These are phyloP conservation scores for Grigorovia yakushimaensis DNA, from an alignment of 805 yeast genomes.

Conservation along the genomic window DNA sequence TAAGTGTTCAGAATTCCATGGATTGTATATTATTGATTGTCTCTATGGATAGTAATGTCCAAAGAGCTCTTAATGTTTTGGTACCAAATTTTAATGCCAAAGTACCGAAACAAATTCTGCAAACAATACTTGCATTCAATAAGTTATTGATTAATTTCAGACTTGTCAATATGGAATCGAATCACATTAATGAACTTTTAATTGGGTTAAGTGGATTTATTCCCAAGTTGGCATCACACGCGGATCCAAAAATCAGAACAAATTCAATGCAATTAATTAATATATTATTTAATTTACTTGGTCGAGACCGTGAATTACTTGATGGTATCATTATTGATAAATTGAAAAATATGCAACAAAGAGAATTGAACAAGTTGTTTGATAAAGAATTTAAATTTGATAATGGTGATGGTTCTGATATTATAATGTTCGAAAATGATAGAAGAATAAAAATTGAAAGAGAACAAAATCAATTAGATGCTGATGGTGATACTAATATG, in stretches of 20 bases:
- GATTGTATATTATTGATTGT: constrained; percentile 54
- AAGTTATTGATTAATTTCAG: constrained; percentile 38
- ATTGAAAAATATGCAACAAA: constrained; percentile 86
- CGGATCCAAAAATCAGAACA: constrained; percentile 76
- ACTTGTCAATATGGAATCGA: constrained; percentile 10
- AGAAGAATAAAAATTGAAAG: constrained; percentile 4
- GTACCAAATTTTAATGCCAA: constrained; percentile 49
- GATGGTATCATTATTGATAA: constrained; percentile 52
- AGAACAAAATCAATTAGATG: constrained; percentile 17
- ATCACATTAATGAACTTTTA: constrained; percentile 1
- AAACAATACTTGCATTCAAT: constrained; percentile 46
- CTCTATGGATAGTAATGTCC: constrained; percentile 58
- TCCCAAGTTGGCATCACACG: constrained; percentile 68
- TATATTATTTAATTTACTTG: constrained; percentile 66
- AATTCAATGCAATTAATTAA: constrained; percentile 64
- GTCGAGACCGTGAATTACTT: constrained; percentile 37
- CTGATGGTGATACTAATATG: constrained; percentile 33
- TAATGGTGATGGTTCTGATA: constrained; percentile 22
- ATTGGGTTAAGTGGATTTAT: constrained; percentile 44
- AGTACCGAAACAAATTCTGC: constrained; percentile 71
- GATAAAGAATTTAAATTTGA: neutral
- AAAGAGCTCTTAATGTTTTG: constrained; percentile 51
- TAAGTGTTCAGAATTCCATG: constrained; percentile 56
- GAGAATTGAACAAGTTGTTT: constrained; percentile 65
- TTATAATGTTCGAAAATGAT: constrained; percentile 11